Conservation (phyloP, 768 basidiomycete species). For the Antrodiella citrinella region DNA sequence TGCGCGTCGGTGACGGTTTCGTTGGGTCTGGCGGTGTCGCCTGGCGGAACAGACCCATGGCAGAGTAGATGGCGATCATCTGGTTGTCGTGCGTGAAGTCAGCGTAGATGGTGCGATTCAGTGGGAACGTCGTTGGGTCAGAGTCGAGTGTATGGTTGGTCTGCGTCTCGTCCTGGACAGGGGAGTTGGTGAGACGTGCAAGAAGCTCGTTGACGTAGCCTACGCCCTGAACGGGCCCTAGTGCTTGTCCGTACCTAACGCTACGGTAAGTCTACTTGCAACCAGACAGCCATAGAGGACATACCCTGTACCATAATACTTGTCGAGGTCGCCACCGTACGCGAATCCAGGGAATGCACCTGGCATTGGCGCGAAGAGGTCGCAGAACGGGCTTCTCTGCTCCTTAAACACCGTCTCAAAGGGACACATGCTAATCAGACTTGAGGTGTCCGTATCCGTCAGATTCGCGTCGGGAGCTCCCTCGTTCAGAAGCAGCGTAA, state of each 20-base stretch:
- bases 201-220: conserved; percentile 86
- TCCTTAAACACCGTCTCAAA: conserved; percentile 59
- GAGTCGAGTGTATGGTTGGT: conserved; percentile 59
- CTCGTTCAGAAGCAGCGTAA: conserved; percentile 51
- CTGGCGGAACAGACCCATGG: conserved; percentile 38
- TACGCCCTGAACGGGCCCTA: conserved; percentile 76
- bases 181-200: conserved; percentile 58
- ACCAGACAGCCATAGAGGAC: background rate
- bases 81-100: conserved; percentile 87
- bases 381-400: conserved; percentile 61
- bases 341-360: conserved; percentile 60
- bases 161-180: conserved; percentile 62
- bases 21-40: conserved; percentile 18
- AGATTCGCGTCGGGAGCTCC: conserved; percentile 58
- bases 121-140: conserved; percentile 74
- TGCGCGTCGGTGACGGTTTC: conserved; percentile 13
- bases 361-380: conserved; percentile 44
- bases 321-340: conserved; percentile 64
- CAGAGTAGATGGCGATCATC: conserved; percentile 68
- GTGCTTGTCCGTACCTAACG: conserved; percentile 53
- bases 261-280: conserved; percentile 24
- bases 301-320: conserved; percentile 73
- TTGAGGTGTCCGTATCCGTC: conserved; percentile 42
- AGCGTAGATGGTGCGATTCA: conserved; percentile 54
- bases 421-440: conserved; percentile 66